Evolutionary conservation across 2,329 filamentous ascomycete species (phyloP).

Genomic region (Raffaelea arxii): DNA sequence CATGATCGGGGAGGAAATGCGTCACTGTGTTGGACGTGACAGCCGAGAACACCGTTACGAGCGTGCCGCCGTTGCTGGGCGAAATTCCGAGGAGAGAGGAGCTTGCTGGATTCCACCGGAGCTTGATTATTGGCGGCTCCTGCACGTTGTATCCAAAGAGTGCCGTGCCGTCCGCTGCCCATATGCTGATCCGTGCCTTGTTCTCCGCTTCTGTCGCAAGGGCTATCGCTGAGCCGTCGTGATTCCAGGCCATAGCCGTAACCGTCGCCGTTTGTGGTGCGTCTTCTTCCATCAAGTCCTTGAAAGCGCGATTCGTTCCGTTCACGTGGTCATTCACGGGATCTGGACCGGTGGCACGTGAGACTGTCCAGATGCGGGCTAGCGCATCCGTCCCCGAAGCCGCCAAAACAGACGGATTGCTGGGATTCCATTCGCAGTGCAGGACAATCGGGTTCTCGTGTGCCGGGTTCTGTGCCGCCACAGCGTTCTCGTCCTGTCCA

Average conservation of each 20-base stretch:
- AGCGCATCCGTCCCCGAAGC: constrained; percentile 61
- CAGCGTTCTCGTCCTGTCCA: constrained; percentile 23
- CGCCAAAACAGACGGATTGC: constrained; percentile 54
- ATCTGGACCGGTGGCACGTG: constrained; percentile 39
- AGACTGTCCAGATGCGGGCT: constrained; percentile 58
- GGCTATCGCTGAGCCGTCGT: constrained; percentile 45
- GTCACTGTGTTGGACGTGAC: constrained; percentile 33
- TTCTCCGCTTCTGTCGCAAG: constrained; percentile 46
- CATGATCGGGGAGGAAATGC: constrained; percentile 38
- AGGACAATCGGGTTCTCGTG: constrained; percentile 51
- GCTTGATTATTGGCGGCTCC: constrained; percentile 52
- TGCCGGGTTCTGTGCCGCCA: constrained; percentile 12
- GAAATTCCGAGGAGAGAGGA: constrained; percentile 47
- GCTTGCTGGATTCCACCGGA: constrained; percentile 50
- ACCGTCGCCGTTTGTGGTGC: constrained; percentile 42
- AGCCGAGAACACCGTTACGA: constrained; percentile 46
- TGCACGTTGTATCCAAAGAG: constrained; percentile 45
- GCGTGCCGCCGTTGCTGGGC: constrained; percentile 41
- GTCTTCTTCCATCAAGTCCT: constrained; percentile 42
- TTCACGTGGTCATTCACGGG: constrained; percentile 38
- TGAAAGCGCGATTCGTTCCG: constrained; percentile 28
- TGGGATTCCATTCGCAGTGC: constrained; percentile 61
- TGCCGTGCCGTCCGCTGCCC: constrained; percentile 41
- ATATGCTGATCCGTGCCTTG: constrained; percentile 45
- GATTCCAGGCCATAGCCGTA: constrained; percentile 52